Percentiles rank a stretch among this genome's conserved stretches.
These are phyloP conservation scores for Cryptococcus sp. DNA, from an alignment of 1,284 basidiomycete species.

Conservation along the genomic window DNA sequence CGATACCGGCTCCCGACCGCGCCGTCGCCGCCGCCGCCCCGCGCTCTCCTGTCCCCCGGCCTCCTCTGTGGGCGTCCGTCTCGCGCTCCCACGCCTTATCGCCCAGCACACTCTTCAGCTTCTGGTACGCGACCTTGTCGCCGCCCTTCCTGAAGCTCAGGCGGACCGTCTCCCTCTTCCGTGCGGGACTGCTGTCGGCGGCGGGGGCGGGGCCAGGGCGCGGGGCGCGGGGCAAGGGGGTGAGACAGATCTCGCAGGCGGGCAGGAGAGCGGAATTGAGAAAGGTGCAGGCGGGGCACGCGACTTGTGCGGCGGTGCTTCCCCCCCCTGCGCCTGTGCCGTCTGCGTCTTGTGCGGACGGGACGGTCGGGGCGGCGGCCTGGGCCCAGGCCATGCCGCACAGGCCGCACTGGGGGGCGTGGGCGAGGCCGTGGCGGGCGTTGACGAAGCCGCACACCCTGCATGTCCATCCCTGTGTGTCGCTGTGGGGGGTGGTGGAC, in stretches of 20 bases:
- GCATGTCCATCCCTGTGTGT: conserved; percentile 64
- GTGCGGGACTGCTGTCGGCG: not conserved
- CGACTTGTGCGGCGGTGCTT: conserved; percentile 32
- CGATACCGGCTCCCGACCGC: conserved; percentile 49
- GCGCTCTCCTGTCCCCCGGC: too few species aligned
- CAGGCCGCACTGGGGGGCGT: conserved; percentile 58
- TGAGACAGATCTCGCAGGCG: conserved; percentile 84
- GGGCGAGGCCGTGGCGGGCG: conserved; percentile 51
- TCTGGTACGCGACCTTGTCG: conserved; percentile 75
- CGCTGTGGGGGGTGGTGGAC: not conserved
- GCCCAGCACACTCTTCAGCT: conserved; percentile 71
- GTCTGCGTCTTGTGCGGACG: too few species aligned
- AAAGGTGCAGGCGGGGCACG: conserved; percentile 88
- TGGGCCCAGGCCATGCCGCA: conserved; percentile 56
- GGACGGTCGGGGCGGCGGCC: not conserved
- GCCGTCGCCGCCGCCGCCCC: not conserved
- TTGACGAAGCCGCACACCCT: conserved; percentile 80
- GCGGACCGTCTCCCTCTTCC: conserved; percentile 55
- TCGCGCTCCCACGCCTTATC: conserved; percentile 69
- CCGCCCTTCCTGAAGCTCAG: conserved; percentile 90
- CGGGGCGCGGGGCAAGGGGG: conserved; percentile 53
- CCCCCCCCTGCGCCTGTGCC: conserved; percentile 19
- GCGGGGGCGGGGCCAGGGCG: not conserved
- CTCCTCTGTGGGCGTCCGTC: too few species aligned
- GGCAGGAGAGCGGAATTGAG: conserved; percentile 74